Conservation (phyloP, 2,329 filamentous ascomycete genomes). For the Colletotrichum shisoi region DNA sequence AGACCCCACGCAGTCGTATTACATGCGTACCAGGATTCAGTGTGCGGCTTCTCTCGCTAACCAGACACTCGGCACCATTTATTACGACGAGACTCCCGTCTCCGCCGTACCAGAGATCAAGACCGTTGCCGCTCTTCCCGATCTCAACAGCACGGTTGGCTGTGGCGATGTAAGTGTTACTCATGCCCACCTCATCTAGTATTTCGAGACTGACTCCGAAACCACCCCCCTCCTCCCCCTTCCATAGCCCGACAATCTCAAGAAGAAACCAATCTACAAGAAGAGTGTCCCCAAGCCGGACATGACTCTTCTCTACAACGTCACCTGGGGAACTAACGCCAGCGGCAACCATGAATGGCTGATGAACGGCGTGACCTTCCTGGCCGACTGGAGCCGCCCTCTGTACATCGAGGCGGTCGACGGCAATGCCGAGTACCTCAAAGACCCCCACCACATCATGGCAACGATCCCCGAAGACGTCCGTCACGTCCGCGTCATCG, state of each 20-base stretch:
- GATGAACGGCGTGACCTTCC: constrained; percentile 33
- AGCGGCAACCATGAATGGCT: constrained; percentile 26
- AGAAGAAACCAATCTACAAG: constrained; percentile 29
- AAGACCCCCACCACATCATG: constrained; percentile 29
- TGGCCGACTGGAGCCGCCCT: constrained; percentile 33
- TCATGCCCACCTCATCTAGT: too few species aligned
- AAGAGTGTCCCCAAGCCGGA: constrained; percentile 24
- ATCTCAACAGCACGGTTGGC: not conserved
- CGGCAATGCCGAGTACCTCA: constrained; percentile 18
- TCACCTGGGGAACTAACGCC: constrained; percentile 20
- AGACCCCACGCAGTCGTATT: constrained; percentile 19
- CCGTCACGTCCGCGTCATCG: constrained; percentile 60
- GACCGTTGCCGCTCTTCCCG: not conserved
- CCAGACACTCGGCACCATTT: constrained; percentile 15
- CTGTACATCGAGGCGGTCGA: constrained; percentile 26
- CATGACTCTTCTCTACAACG: constrained; percentile 16
- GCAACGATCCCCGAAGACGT: constrained; percentile 24
- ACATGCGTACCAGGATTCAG: constrained; percentile 25
- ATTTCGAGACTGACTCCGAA: not conserved
- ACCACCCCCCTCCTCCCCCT: too few species aligned
- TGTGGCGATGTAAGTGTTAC: constrained; percentile 27
- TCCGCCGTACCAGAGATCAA: not conserved
- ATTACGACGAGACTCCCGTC: constrained; percentile 16
- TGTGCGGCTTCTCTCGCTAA: constrained; percentile 20
- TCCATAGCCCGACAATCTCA: constrained; percentile 9